A percentile compares a stretch with the other conserved stretches of the same genome.
phyloP scores from a whole-genome alignment of 1,284 basidiomycete species.

The Ustilago loliicola region DNA sequence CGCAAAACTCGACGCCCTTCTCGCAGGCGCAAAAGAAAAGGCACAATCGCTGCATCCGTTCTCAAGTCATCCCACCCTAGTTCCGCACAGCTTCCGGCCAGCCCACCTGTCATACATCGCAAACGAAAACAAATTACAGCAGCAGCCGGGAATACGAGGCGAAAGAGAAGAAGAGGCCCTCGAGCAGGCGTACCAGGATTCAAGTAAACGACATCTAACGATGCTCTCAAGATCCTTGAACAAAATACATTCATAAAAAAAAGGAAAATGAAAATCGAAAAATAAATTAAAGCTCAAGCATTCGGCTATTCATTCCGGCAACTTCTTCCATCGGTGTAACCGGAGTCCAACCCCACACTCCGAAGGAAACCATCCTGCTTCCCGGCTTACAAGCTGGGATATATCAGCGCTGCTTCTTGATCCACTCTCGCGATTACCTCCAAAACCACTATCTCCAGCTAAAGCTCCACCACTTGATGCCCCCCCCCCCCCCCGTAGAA shows the following conservation, averaged over 20 bases:
- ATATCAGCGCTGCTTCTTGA: too few relatives aligned
- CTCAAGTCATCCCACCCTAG: too few relatives aligned
- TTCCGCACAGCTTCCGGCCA: background rate
- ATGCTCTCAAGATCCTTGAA: background rate
- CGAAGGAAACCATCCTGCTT: background rate
- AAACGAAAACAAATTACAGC: background rate
- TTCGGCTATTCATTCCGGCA: conserved; percentile 37
- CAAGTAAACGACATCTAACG: conserved; percentile 8
- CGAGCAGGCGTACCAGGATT: conserved; percentile 20
- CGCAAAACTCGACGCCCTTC: background rate
- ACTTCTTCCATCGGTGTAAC: conserved; percentile 4
- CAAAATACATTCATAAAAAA: background rate
- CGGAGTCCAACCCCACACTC: conserved; percentile 5
- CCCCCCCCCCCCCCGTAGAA: too few relatives aligned
- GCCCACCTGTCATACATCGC: conserved; percentile 22
- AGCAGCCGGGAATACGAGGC: background rate
- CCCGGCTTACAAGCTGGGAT: too few relatives aligned
- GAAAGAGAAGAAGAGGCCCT: background rate
- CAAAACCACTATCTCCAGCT: background rate
- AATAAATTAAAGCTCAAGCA: conserved; percentile 5
- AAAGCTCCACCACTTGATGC: too few relatives aligned
- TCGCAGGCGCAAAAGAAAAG: background rate
- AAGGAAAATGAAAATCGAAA: background rate
- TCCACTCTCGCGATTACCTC: too few relatives aligned
- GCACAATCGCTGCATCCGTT: background rate